Base-by-base conservation (phyloP, 352 stramenopile genomes). In the Globisporangium middletonii region DNA sequence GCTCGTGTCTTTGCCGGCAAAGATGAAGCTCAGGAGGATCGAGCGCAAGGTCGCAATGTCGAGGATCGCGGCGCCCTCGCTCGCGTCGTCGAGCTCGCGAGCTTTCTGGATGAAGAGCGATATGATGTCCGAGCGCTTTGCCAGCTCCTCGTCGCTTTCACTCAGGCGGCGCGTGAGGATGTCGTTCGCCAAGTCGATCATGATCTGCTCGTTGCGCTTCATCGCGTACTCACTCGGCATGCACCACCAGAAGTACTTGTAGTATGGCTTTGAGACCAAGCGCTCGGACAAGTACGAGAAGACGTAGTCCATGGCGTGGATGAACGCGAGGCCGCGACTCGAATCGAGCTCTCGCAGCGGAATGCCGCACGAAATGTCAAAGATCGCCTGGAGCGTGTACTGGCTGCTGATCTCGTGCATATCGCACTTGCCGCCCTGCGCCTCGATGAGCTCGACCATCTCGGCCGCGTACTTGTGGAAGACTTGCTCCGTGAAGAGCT, bases 21-120 rank as follows among this genome's bases (percentile, higher is more conserved):
- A 90, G 26, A 96, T 68, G 35, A 93, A 88, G 5, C 77, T 92
- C 45, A 91, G 68, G 49, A 90, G 71, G 50, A 89, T 81, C 37
- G 83, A 84, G 3, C 76, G 68, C 13, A 93, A 63, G 3, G 73
- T 86, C 50, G 59, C 37, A 9, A 67, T 41, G 57, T 38, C 67
- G 45, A 56, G 38, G 18, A 49, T 71, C 23, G 6, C 28, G 16
- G 16, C 19, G 8, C 19, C 8, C 1, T 38, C 13, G 43, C 43
- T 35, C 8, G 30, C 43, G 7, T 47, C 43, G 26, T 47, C 43
- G 8, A 42, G 35, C n/a, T 77, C 72, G 11, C 66, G 66, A 5
- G 73, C 64, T 45, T 83, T 83, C 41, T 67, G 59, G 53, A 88
- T 84, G 48, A 83, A 85, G 27, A 84, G 45, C 35, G 71, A 81